Percentiles rank a stretch among this genome's conserved stretches.
Evolutionary conservation across 1,284 basidiomycete genomes (phyloP).

Genomic region (Leccinum angustisporum): DNA sequence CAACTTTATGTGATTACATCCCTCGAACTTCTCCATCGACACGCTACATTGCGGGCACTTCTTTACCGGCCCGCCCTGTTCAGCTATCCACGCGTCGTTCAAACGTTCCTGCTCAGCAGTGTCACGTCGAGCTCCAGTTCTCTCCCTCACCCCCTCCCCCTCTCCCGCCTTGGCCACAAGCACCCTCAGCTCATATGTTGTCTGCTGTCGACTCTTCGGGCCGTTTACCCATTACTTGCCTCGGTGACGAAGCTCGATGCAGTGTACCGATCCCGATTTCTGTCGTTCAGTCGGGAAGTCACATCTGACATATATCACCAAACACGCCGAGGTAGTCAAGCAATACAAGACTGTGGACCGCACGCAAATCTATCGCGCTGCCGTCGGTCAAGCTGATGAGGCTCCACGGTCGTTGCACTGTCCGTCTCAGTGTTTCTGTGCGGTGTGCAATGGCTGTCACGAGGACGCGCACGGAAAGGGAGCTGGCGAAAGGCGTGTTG

Average conservation of each 20-base stretch:
- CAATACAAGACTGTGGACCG: constrained; percentile 61
- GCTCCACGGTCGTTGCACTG: constrained; percentile 38
- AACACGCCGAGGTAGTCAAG: constrained; percentile 45
- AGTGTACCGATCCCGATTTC: too few relatives aligned
- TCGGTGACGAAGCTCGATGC: too few relatives aligned
- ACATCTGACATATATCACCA: constrained; percentile 36
- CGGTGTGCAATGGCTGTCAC: constrained; percentile 51
- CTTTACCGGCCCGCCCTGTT: constrained; percentile 34
- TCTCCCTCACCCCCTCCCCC: constrained; percentile 37
- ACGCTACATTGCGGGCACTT: constrained; percentile 44
- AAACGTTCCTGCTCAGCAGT: constrained; percentile 45
- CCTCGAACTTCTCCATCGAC: constrained; percentile 49
- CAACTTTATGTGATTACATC: constrained; percentile 56
- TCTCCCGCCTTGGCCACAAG: constrained; percentile 38
- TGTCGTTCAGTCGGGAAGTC: too few relatives aligned
- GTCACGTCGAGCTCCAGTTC: constrained; percentile 30
- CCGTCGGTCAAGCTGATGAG: constrained; percentile 13
- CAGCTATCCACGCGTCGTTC: constrained; percentile 42
- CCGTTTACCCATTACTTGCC: too few relatives aligned
- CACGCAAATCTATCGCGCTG: constrained; percentile 49
- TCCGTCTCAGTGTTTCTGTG: constrained; percentile 48
- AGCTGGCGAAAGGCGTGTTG: constrained; percentile 99
- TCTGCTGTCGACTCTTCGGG: too few relatives aligned
- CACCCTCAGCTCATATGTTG: constrained; percentile 33
- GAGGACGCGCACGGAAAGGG: constrained; percentile 59